These are phyloP conservation scores for Cladosporium sp. DNA, from an alignment of 2,329 filamentous ascomycete species.

Conservation along the genomic window DNA sequence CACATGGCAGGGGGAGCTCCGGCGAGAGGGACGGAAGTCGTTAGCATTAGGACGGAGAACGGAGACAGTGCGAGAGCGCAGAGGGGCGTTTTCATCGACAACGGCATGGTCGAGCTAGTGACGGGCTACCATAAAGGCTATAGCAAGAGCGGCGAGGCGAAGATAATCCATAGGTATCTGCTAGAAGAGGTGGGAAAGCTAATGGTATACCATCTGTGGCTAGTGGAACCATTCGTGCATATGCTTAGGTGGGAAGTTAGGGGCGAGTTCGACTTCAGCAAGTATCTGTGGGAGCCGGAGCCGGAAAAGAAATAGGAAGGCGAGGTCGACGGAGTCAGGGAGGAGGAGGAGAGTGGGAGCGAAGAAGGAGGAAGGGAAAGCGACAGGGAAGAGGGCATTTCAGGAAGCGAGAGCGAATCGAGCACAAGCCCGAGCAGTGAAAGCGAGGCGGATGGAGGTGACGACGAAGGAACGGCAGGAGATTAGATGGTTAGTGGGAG, in stretches of 20 bases:
- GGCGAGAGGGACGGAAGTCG: background rate
- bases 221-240: conserved; percentile 10
- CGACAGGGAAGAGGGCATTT: background rate
- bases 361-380: background rate
- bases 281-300: background rate
- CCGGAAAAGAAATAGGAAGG: background rate
- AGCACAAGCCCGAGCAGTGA: background rate
- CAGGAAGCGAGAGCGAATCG: background rate
- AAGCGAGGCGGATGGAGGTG: background rate
- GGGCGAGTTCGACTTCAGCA: background rate
- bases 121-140: conserved; percentile 21
- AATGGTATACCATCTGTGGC: conserved; percentile 18
- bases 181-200: conserved; percentile 18
- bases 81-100: conserved; percentile 16
- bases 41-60: background rate
- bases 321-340: conserved; percentile 2
- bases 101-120: conserved; percentile 17
- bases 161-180: conserved; percentile 23
- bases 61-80: background rate
- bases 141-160: conserved; percentile 13
- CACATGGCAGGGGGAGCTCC: background rate
- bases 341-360: conserved; percentile 3
- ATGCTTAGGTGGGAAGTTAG: background rate
- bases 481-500: background rate
- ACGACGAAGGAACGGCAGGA: background rate